Conservation (phyloP, 1,139 yeast genomes). For the Martiniozyma asiatica region DNA sequence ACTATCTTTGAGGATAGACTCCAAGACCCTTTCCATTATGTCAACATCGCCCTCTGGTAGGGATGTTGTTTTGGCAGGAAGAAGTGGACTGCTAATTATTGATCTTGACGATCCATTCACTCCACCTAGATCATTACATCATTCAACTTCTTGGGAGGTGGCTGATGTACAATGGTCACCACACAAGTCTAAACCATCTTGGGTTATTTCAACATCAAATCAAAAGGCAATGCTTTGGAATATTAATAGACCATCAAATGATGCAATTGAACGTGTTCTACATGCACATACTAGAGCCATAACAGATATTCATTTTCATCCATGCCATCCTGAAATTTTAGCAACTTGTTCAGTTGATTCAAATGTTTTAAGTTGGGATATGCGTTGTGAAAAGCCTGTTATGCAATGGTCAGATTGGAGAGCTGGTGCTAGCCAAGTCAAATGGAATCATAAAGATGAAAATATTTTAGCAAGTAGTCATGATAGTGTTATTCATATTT, state of each 20-base stretch:
- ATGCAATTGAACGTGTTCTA: constrained; percentile 75
- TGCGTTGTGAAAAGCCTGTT: constrained; percentile 69
- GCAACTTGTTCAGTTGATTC: constrained; percentile 94
- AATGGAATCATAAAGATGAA: constrained; percentile 77
- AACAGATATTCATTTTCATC: constrained; percentile 90
- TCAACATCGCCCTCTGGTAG: constrained; percentile 86
- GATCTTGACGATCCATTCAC: constrained; percentile 92
- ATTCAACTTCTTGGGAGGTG: constrained; percentile 93
- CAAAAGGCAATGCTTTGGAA: constrained; percentile 96
- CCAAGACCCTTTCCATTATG: constrained; percentile 42
- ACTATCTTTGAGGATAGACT: constrained; percentile 77
- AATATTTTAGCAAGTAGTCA: constrained; percentile 77
- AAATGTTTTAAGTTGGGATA: constrained; percentile 80
- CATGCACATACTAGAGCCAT: constrained; percentile 90
- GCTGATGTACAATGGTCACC: constrained; percentile 99
- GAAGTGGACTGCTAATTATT: constrained; percentile 78
- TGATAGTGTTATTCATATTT: constrained; percentile 63
- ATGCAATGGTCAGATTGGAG: constrained; percentile 84
- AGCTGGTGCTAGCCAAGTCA: constrained; percentile 90
- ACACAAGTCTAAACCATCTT: constrained; percentile 65
- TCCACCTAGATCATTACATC: constrained; percentile 89
- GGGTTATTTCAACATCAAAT: constrained; percentile 91
- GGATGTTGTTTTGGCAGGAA: constrained; percentile 86
- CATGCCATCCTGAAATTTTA: constrained; percentile 72
- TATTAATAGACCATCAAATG: constrained; percentile 57